Evolutionary conservation across 202 grass and related monocot species (phyloP).

Genomic region (Schoenoplectus triqueter): DNA sequence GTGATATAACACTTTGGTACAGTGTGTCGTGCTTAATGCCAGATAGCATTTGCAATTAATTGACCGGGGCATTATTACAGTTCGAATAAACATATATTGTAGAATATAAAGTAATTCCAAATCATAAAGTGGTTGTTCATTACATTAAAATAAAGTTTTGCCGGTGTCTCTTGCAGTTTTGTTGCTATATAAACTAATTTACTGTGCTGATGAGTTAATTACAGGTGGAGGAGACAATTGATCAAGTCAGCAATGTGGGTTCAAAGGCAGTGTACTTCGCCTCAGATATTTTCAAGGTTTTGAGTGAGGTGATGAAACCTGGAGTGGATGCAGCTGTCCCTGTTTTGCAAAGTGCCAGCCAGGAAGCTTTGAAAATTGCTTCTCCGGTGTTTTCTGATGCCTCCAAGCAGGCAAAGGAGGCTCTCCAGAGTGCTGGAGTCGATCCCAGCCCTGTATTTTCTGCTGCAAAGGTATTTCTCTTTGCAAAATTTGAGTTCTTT

Average conservation of each 20-base stretch:
- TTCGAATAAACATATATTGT: not conserved
- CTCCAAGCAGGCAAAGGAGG: constrained; percentile 68
- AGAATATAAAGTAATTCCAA: too few relatives aligned
- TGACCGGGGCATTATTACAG: not conserved
- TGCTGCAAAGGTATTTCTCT: constrained; percentile 57
- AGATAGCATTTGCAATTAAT: not conserved
- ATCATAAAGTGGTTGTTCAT: too few relatives aligned
- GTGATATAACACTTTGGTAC: not conserved
- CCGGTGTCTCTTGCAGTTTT: not conserved
- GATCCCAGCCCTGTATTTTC: constrained; percentile 70
- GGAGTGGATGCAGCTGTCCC: constrained; percentile 60
- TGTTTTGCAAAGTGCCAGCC: constrained; percentile 58
- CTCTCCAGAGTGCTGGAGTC: constrained; percentile 72
- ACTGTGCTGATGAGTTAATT: constrained; percentile 4
- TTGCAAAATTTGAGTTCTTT: not conserved
- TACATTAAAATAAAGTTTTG: too few relatives aligned
- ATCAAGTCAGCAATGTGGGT: constrained; percentile 51
- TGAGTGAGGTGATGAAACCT: constrained; percentile 68
- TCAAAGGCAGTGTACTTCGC: constrained; percentile 52
- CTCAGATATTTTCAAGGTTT: constrained; percentile 46
- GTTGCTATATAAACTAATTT: not conserved
- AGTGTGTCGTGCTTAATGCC: not conserved
- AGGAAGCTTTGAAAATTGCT: constrained; percentile 77
- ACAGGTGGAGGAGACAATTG: constrained; percentile 76
- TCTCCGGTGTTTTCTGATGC: constrained; percentile 68